phyloP scores from a whole-genome alignment of 805 yeast species.

The Maudiozyma saulgeensis region DNA sequence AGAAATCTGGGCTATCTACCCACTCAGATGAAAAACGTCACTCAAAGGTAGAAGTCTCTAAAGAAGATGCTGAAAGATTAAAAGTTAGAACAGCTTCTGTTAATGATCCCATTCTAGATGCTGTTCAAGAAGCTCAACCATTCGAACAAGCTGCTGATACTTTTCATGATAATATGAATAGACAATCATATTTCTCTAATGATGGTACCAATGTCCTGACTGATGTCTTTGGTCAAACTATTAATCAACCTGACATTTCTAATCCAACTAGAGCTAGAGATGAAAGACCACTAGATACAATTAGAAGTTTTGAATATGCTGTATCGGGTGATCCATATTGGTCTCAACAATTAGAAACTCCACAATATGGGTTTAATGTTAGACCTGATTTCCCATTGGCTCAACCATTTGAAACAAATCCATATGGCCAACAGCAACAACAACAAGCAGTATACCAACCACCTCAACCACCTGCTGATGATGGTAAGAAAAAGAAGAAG shows the following conservation, averaged over 20 bases:
- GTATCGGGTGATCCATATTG: constrained; percentile 69
- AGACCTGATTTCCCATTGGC: constrained; percentile 51
- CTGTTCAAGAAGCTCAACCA: constrained; percentile 94
- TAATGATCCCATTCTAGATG: constrained; percentile 85
- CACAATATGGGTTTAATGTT: constrained; percentile 74
- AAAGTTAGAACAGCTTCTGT: constrained; percentile 60
- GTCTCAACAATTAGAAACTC: constrained; percentile 73
- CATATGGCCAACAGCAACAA: constrained; percentile 3
- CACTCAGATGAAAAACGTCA: constrained; percentile 21
- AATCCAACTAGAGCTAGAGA: constrained; percentile 90
- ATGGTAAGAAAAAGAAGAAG: constrained; percentile 48
- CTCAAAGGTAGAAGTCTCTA: constrained; percentile 35
- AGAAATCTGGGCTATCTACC: constrained; percentile 26
- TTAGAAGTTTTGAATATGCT: constrained; percentile 85
- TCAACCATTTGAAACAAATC: constrained; percentile 1
- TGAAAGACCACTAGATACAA: constrained; percentile 95
- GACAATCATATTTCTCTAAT: constrained; percentile 30
- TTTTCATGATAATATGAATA: constrained; percentile 27
- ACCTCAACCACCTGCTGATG: constrained; percentile 31
- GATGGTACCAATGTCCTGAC: constrained; percentile 38
- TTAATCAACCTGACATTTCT: constrained; percentile 71
- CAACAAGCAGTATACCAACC: constrained; percentile 53
- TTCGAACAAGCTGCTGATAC: constrained; percentile 54
- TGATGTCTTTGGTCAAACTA: constrained; percentile 83
- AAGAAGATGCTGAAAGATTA: constrained; percentile 43